Evolutionary conservation across 2,329 filamentous ascomycete species (phyloP), one percentile per base, ranked within the genome.

Genomic region (Trichoderma asperellum): DNA sequence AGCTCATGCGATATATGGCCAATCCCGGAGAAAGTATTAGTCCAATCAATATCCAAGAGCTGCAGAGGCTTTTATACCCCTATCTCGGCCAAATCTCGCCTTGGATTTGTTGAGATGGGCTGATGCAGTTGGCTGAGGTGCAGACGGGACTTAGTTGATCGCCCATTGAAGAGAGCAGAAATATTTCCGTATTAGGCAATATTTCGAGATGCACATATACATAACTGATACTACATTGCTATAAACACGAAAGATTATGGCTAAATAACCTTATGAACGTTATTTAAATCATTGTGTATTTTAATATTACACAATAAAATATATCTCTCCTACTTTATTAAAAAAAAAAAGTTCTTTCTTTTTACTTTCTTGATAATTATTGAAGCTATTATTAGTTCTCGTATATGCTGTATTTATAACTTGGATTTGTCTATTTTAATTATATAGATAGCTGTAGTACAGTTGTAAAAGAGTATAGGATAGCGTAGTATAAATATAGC

Each of bases 161-260:
- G 12, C 49, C 53, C 18, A 56, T 40, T 16, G 18, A 56, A 18
- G 14, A 47, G 43, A 37, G 1, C n/a, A 21, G 7, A 21, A 18
- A 47, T 57, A 32, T 58, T 66, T 57, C 63, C 63, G 47, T n/a
- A 47, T 49, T 29, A 10, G 53, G 63, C 18, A 66, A 49, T n/a
- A 29, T 58, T 12, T 37, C 12, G 55, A 67, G 64, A 59, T 52
- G 34, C 6, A 37, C 5, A 6, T 16, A 49, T 8, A 21, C 11
- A 21, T 12, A 16, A 16, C 34, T 18, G n/a, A 32, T 52, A 40
- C 53, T 24, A 24, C n/a, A 24, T 34, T 43, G n/a, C 34, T 59
- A 49, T 21, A 16, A 16, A 10, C 21, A 49, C 10, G 18, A 11
- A 4, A 4, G 16, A 49, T 1, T 49, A 49, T 21, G 4, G 4